phyloP scores from a whole-genome alignment of 2,329 filamentous ascomycete genomes.

The Didymella arachidicola region DNA sequence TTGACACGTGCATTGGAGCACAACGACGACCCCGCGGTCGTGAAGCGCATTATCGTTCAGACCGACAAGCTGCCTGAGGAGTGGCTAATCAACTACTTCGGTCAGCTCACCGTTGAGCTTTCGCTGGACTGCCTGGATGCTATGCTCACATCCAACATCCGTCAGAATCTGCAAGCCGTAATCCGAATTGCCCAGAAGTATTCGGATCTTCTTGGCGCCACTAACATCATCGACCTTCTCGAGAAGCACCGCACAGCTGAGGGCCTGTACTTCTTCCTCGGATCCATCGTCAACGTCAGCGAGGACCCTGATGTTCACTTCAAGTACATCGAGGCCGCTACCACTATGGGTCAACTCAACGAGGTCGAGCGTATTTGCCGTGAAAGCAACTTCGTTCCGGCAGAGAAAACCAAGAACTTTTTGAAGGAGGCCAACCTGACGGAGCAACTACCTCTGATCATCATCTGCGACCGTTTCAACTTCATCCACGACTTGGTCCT shows the following conservation, averaged over 20 bases:
- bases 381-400: constrained; percentile 82
- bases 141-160: constrained; percentile 96
- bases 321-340: constrained; percentile 99
- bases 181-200: constrained; percentile 98
- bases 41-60: constrained; percentile 90
- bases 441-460: constrained; percentile 95
- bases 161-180: constrained; percentile 93
- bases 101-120: constrained; percentile 92
- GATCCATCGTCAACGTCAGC: constrained; percentile 95
- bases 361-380: constrained; percentile 98
- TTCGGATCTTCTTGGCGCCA: constrained; percentile 90
- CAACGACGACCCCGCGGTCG: constrained; percentile 85
- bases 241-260: constrained; percentile 98
- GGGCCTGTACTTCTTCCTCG: constrained; percentile 97
- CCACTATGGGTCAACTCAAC: constrained; percentile 88
- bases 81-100: constrained; percentile 92
- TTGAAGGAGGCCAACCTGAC: constrained; percentile 92
- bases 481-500: constrained; percentile 97
- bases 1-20: constrained; percentile 78
- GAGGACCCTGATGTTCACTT: constrained; percentile 96
- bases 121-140: constrained; percentile 92
- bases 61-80: constrained; percentile 88
- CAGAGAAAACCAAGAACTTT: constrained; percentile 99
- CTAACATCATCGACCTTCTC: constrained; percentile 86
- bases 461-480: constrained; percentile 99